Conservation (phyloP, 83 land plant genomes). For the Isoetes engelmannii region DNA sequence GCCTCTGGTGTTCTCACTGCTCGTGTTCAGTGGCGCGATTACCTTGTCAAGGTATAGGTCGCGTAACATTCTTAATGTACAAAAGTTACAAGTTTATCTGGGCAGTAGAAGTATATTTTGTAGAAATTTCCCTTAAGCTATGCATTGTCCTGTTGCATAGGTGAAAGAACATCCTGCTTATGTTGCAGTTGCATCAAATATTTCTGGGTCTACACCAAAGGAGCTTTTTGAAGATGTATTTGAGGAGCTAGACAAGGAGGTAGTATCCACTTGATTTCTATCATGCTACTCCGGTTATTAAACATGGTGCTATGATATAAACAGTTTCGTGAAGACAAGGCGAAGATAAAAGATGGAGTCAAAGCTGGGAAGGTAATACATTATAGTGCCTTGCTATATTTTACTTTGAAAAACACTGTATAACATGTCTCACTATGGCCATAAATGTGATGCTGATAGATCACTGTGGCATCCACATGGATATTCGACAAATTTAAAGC, state of each 20-base stretch:
- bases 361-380: constrained; percentile 64
- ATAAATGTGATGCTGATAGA: constrained; percentile 26
- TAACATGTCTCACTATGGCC: not conserved
- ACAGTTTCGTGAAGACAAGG: constrained; percentile 90
- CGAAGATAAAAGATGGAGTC: constrained; percentile 63
- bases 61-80: not conserved
- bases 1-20: constrained; percentile 60
- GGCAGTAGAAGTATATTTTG: constrained; percentile 3
- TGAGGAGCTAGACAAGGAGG: constrained; percentile 84
- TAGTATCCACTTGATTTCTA: constrained; percentile 9
- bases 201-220: constrained; percentile 85
- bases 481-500: constrained; percentile 74
- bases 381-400: not conserved
- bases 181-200: constrained; percentile 66
- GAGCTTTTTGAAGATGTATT: constrained; percentile 88
- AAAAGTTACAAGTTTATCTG: not conserved
- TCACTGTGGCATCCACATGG: constrained; percentile 60
- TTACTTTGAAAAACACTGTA: not conserved
- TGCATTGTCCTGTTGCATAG: constrained; percentile 27
- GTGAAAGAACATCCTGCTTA: constrained; percentile 69
- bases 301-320: not conserved
- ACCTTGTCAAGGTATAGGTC: constrained; percentile 52
- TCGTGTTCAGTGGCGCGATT: constrained; percentile 81
- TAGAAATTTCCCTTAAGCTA: not conserved
- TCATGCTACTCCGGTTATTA: not conserved